Conservation (phyloP, 306 rosid species). For the Argentina anserina region DNA sequence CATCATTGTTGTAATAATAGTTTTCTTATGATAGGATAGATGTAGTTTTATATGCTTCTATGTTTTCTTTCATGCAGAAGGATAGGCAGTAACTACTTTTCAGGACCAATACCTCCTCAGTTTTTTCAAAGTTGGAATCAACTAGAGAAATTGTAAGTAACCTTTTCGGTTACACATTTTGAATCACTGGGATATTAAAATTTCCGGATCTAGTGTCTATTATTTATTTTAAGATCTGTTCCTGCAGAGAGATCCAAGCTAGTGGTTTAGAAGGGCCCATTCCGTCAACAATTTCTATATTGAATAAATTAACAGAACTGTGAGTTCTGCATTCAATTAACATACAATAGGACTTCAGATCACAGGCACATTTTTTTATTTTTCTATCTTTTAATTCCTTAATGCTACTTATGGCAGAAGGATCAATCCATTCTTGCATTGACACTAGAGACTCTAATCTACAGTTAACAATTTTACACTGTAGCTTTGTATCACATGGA, state of each 20-base stretch:
- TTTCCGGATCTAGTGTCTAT: not conserved
- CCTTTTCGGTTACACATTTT: not conserved
- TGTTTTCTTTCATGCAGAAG: constrained; percentile 16
- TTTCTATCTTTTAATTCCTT: not conserved
- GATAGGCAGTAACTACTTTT: constrained; percentile 31
- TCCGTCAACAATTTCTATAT: constrained; percentile 21
- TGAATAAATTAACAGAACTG: constrained; percentile 19
- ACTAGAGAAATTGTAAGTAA: constrained; percentile 19
- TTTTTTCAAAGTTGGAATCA: constrained; percentile 15
- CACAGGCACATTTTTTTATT: not conserved
- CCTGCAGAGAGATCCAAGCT: constrained; percentile 26
- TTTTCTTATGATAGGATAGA: not conserved
- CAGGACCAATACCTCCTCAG: constrained; percentile 19
- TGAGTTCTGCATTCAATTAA: constrained; percentile 13
- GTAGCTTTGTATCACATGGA: too few relatives aligned
- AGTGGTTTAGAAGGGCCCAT: constrained; percentile 29
- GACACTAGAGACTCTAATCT: too few relatives aligned
- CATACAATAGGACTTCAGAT: not conserved
- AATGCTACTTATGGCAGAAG: constrained; percentile 19
- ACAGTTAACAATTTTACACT: too few relatives aligned
- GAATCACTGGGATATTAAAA: not conserved
- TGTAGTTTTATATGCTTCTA: not conserved
- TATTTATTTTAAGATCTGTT: not conserved
- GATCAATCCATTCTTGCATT: too few relatives aligned
- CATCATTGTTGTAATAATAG: not conserved